Base-by-base conservation (phyloP, 2,329 filamentous ascomycete species). In the Pseudonectria buxi region DNA sequence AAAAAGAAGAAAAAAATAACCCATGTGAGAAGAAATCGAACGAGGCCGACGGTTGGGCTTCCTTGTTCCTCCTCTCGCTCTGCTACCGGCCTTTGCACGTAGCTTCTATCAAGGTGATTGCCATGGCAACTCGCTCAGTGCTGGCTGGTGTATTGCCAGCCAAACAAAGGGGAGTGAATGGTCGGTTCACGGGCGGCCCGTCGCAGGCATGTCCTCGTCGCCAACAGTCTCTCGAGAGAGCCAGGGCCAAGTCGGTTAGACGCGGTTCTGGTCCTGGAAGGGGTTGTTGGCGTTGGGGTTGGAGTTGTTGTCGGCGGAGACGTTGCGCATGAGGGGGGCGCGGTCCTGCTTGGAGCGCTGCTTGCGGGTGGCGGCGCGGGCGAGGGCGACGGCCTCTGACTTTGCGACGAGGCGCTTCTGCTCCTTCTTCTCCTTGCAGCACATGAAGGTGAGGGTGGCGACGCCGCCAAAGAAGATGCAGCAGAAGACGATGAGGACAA, bases 321-420 rank as follows among this genome's bases (percentile, higher is more conserved):
- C 37, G 34, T 59, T 53, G 38, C 51, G 48, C 54, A 66, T 64
- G 26, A 67, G 54, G 11, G 63, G 63, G 15, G 58, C 52, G 29
- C 58, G 53, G 13, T 39, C 51, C 43, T 55, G 54, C 22, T 51
- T 53, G 32, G 56, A 55, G 32, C 61, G 57, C 50, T 62, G 56
- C 57, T 65, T 65, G 56, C 62, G 66, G 40, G 61, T 65, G 32
- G 67, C 63, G 49, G 67, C 67, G 54, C 68, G 67, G 32, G 67
- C 68, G 33, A 70, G 66, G 16, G 64, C 65, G n/a, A 64, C 65
- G 29, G 69, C 69, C 57, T 76, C 71, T 39, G 64, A 63, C 44
- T 65, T 64, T 39, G 65, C 65, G 35, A 55, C 56, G 24, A 64
- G 54, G 30, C 61, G 58, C 53, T 63, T 64, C 49, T 71, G 62